Evolutionary conservation across 805 yeast species (phyloP).

Genomic region (Saccharomycopsis microspora): DNA sequence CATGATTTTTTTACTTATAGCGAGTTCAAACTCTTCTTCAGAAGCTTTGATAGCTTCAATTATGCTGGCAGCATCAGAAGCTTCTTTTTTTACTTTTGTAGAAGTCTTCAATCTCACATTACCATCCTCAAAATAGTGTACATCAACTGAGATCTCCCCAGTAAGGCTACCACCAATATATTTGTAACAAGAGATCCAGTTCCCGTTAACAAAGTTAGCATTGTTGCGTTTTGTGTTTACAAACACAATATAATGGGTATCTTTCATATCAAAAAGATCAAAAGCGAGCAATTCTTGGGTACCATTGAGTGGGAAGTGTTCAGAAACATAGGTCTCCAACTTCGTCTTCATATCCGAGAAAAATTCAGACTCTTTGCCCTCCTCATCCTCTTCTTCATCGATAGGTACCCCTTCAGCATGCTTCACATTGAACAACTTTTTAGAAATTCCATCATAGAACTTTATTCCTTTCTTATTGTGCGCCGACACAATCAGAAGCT

Average conservation of each 20-base stretch:
- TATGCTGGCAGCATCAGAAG: not conserved
- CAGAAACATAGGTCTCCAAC: conserved; percentile 41
- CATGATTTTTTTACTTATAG: conserved; percentile 54
- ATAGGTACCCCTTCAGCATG: conserved; percentile 33
- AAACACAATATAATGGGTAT: conserved; percentile 29
- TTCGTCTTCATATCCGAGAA: not conserved
- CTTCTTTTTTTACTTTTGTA: conserved; percentile 21
- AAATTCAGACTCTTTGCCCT: conserved; percentile 19
- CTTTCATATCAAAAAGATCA: conserved; percentile 30
- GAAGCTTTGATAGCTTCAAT: conserved; percentile 11
- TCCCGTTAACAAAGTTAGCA: conserved; percentile 79
- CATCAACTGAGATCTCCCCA: conserved; percentile 56
- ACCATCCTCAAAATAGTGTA: conserved; percentile 94
- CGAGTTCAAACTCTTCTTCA: conserved; percentile 46
- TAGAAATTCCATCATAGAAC: conserved; percentile 40
- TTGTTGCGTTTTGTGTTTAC: conserved; percentile 65
- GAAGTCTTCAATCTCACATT: conserved; percentile 65
- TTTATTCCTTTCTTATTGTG: conserved; percentile 37
- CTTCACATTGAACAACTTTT: conserved; percentile 47
- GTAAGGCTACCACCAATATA: conserved; percentile 27
- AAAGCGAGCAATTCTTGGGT: conserved; percentile 21
- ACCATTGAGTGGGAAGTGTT: conserved; percentile 53
- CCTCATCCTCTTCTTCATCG: conserved; percentile 24
- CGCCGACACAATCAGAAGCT: conserved; percentile 33
- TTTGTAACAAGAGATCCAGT: conserved; percentile 65